Conservation (phyloP, 2,329 filamentous ascomycete species). For the Ceratocystis diversiconidia region DNA sequence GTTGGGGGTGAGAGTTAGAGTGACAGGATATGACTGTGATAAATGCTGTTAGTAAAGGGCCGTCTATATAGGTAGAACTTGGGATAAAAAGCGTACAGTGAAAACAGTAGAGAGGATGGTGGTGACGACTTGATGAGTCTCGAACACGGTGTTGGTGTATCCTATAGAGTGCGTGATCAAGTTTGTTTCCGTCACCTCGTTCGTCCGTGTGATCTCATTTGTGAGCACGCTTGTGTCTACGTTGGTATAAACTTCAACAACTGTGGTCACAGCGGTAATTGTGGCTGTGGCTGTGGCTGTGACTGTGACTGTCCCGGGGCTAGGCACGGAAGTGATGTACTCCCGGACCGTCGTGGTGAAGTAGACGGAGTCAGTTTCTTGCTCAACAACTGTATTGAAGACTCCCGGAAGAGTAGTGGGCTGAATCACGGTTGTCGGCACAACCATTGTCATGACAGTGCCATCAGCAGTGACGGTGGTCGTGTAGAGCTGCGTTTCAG, state of each 20-base stretch:
- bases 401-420: constrained; percentile 3
- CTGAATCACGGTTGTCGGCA: neutral
- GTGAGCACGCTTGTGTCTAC: neutral
- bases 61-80: neutral
- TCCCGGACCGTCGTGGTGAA: neutral
- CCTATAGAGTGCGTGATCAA: constrained; percentile 7
- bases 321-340: neutral
- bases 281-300: constrained; percentile 20
- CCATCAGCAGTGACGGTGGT: neutral
- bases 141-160: constrained; percentile 14
- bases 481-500: neutral
- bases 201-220: constrained; percentile 2
- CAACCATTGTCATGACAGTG: constrained; percentile 1
- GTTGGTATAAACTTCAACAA: constrained; percentile 15
- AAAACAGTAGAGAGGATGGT: constrained; percentile 19
- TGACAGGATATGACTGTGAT: constrained; percentile 21
- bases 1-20: constrained; percentile 19
- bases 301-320: constrained; percentile 9
- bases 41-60: constrained; percentile 2
- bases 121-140: constrained; percentile 19
- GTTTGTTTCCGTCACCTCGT: neutral
- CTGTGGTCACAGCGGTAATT: constrained; percentile 15
- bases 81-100: constrained; percentile 3
- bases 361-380: neutral
- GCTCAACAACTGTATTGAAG: neutral